Percentiles rank a stretch among this genome's conserved stretches.
These are phyloP conservation scores for Antitrichia curtipendula DNA, from an alignment of 225 moss, liverwort and hornwort genomes.

Conservation along the genomic window DNA sequence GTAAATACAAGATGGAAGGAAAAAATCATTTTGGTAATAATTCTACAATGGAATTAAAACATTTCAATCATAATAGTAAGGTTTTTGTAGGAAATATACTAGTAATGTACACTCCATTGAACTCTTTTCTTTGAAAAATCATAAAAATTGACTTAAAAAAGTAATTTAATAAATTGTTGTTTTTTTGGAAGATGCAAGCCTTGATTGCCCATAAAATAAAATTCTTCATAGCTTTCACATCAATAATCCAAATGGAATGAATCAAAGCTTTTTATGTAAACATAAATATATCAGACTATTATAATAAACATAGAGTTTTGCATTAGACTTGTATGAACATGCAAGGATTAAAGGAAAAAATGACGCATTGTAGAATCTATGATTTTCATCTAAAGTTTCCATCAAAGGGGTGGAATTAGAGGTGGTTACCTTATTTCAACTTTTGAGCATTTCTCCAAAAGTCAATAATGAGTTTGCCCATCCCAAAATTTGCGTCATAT, in stretches of 20 bases:
- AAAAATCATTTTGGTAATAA: too few relatives aligned
- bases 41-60: too few relatives aligned
- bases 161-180: not conserved
- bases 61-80: too few relatives aligned
- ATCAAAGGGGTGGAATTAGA: not conserved
- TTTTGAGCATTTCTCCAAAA: not conserved
- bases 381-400: not conserved
- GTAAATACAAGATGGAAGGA: too few relatives aligned
- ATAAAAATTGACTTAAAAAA: not conserved
- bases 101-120: too few relatives aligned
- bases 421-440: not conserved
- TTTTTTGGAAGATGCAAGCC: not conserved
- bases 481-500: too few relatives aligned
- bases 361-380: not conserved
- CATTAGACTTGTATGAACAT: too few relatives aligned
- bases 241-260: not conserved
- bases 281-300: not conserved
- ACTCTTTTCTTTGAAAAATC: too few relatives aligned
- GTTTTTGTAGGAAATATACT: too few relatives aligned
- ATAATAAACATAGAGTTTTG: too few relatives aligned
- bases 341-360: accelerated
- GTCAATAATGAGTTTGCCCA: not conserved
- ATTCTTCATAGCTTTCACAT: not conserved
- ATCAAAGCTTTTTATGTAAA: not conserved
- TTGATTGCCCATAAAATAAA: not conserved